Base-by-base conservation (phyloP, 257 asterid genomes). In the Plantago ovata region DNA sequence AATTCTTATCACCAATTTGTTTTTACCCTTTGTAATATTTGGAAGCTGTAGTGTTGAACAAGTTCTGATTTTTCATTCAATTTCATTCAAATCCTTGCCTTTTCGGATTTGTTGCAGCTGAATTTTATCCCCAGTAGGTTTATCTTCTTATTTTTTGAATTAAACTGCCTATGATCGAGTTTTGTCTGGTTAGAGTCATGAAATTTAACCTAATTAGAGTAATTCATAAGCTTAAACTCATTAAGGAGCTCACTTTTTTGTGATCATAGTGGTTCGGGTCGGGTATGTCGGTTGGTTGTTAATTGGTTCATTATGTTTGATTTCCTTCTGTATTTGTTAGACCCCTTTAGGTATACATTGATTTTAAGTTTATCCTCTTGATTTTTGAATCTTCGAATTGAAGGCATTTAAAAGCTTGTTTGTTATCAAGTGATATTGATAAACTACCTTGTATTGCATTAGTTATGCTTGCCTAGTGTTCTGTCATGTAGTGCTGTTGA, bases 401-500 rank as follows among this genome's bases (percentile, higher is more conserved):
- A n/a, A n/a, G n/a, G n/a, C n/a, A n/a, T n/a, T n/a, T n/a, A n/a
- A n/a, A n/a, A n/a, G n/a, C n/a, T n/a, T n/a, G n/a, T n/a, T n/a
- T n/a, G n/a, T n/a, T n/a, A n/a, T n/a, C n/a, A n/a, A n/a, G n/a
- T n/a, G n/a, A n/a, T n/a, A n/a, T n/a, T n/a, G n/a, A n/a, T n/a
- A n/a, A n/a, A n/a, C n/a, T n/a, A n/a, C n/a, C n/a, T n/a, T n/a
- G n/a, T n/a, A n/a, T n/a, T 60, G 46, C 33, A 21, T 58, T 60
- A 15, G 8, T 66, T 58, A 39, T 38, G 19, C 58, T 58, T 56
- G 50, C 51, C 23, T 50, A 60, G 69, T 72, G 20, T 76, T 56
- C 77, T 72, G 77, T 81, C 81, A 86, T 67, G 59, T 70, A 56
- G 53, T 81, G 79, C 52, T 79, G 71, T 72, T 81, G 96, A 81